phyloP scores from a whole-genome alignment of 163 green algal species.

The Scenedesmus sp. region DNA sequence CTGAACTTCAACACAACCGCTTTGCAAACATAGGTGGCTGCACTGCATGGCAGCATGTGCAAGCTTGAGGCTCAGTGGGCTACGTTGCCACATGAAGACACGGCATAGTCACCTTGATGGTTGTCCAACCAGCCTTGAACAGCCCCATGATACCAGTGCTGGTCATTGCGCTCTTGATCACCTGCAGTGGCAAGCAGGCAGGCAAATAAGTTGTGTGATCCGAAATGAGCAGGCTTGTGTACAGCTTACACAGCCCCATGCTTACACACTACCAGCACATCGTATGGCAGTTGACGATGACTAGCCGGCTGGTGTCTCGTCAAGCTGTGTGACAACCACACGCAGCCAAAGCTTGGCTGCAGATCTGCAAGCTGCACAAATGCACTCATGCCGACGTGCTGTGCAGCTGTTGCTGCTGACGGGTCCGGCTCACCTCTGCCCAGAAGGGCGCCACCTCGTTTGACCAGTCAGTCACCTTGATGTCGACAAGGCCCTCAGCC shows the following conservation, averaged over 20 bases:
- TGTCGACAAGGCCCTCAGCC: slow-evolving; percentile 69
- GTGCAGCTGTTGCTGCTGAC: not conserved
- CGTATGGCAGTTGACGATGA: too few relatives aligned
- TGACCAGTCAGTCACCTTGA: slow-evolving; percentile 91
- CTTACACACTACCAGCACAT: too few relatives aligned
- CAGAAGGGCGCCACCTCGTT: slow-evolving; percentile 96
- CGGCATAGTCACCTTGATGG: slow-evolving; percentile 89
- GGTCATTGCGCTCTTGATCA: slow-evolving; percentile 83
- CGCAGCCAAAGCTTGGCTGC: too few relatives aligned
- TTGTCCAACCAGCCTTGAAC: slow-evolving; percentile 88
- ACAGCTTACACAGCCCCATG: too few relatives aligned
- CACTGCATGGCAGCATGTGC: not conserved
- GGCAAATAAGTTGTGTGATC: not conserved
- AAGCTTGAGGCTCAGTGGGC: too few relatives aligned
- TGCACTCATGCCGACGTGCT: not conserved
- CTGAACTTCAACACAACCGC: too few relatives aligned
- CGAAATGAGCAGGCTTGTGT: too few relatives aligned
- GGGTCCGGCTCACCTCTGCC: slow-evolving; percentile 82
- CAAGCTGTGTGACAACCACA: too few relatives aligned
- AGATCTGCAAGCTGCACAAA: not conserved
- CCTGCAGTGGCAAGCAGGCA: slow-evolving; percentile 46
- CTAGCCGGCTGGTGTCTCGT: too few relatives aligned
- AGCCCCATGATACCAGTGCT: slow-evolving; percentile 86
- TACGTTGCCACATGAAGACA: too few relatives aligned
- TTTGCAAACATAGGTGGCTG: too few relatives aligned